These are phyloP conservation scores for Cladosporium austrohemisphaericum DNA, from an alignment of 2,329 filamentous ascomycete species.

Conservation along the genomic window DNA sequence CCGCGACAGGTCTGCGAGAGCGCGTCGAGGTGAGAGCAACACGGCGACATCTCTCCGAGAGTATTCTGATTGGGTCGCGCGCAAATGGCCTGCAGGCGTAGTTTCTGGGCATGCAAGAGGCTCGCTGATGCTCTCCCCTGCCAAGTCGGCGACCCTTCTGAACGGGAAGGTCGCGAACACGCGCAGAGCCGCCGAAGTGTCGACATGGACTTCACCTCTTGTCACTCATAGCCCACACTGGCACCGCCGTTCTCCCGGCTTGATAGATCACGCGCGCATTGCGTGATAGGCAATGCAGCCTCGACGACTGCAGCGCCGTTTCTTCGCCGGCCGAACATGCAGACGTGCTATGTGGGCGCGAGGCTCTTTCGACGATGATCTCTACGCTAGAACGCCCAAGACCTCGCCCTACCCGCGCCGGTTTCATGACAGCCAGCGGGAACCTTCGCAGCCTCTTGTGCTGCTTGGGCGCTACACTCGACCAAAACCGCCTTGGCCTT, in stretches of 20 bases:
- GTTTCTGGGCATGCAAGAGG: not conserved
- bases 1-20: no score
- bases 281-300: slow-evolving; percentile 7
- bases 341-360: not conserved
- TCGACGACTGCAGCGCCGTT: not conserved
- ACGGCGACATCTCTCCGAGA: no score
- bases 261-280: slow-evolving; percentile 3
- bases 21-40: no score
- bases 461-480: slow-evolving; percentile 1
- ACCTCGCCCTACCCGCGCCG: slow-evolving; percentile 6
- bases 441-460: no score
- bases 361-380: not conserved
- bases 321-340: not conserved
- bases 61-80: no score
- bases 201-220: not conserved
- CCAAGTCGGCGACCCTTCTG: not conserved
- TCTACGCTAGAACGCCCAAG: not conserved
- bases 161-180: not conserved
- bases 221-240: no score
- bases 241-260: not conserved
- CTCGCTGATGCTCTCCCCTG: not conserved
- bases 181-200: not conserved
- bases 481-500: no score
- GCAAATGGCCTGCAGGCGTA: not conserved
- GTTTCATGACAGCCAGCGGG: not conserved